Percentiles rank a stretch among this genome's conserved stretches.
Evolutionary conservation across 2,329 filamentous ascomycete species (phyloP).

Genomic region (Akanthomyces lecanii): DNA sequence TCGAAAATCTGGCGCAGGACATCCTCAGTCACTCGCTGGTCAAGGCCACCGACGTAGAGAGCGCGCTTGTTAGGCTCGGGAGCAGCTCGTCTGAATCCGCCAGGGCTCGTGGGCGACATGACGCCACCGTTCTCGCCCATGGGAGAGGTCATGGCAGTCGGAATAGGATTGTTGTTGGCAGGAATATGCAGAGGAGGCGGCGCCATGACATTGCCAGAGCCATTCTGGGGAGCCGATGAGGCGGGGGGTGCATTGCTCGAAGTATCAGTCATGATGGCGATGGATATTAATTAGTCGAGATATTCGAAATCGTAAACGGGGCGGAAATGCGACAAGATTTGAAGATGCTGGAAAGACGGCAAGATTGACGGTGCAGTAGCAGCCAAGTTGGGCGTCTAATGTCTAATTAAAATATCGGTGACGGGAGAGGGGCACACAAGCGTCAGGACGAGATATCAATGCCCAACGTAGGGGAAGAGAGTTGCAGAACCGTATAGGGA

Average conservation of each 20-base stretch:
- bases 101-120: conserved; percentile 80
- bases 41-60: conserved; percentile 90
- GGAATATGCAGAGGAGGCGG: conserved; percentile 85
- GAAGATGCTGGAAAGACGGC: background rate
- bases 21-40: conserved; percentile 93
- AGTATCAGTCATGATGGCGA: conserved; percentile 22
- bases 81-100: conserved; percentile 81
- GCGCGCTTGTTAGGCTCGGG: conserved; percentile 98
- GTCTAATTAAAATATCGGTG: conserved; percentile 17
- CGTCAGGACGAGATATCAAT: conserved; percentile 14
- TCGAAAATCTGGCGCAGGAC: conserved; percentile 97
- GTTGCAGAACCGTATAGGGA: conserved; percentile 7
- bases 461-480: conserved; percentile 9
- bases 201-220: conserved; percentile 52
- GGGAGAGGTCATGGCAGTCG: conserved; percentile 85
- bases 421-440: conserved; percentile 18
- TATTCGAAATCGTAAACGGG: conserved; percentile 1
- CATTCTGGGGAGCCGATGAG: conserved; percentile 58
- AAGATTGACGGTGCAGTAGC: background rate
- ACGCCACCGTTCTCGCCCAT: conserved; percentile 63
- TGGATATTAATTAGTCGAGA: conserved; percentile 7
- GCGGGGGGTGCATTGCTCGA: conserved; percentile 76
- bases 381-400: conserved; percentile 13
- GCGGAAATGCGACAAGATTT: background rate
- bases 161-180: conserved; percentile 93